Evolutionary conservation across 257 asterid genomes (phyloP), one percentile per base, ranked within the genome.

Genomic region (Solanum chiquidenum): DNA sequence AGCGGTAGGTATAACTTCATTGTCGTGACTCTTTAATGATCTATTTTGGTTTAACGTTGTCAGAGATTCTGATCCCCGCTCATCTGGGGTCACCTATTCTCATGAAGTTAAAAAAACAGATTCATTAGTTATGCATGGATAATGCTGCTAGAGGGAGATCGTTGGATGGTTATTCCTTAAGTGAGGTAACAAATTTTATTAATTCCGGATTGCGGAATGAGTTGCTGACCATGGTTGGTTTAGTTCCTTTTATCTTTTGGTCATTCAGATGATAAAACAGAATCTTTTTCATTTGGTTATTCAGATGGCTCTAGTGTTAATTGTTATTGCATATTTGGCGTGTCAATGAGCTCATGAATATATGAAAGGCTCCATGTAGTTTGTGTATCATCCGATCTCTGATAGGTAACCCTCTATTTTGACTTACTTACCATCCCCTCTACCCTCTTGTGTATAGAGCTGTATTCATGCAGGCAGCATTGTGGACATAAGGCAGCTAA

Each of bases 1-100:
- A 92, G 98, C 95, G 99, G 99, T 95, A 95, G 94, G 92, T 89
- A 91, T 91, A 74, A 75, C 90, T 90, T 85, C 68, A 60, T 87
- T 87, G 90, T 87, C 27, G 89, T 87, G 86, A 88, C 90, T 90
- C 85, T 82, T 84, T 76, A 77, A 77, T 86, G 84, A 60, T 85
- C 86, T 86, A 29, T 83, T 89, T 87, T 86, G 46, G 86, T 62
- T 83, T 55, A 79, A 58, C n/a, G 34, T 69, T 68, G 40, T 31
- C 42, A 49, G 87, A 86, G 38, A 46, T 66, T 84, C 58, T 91
- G 88, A 60, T 84, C 91, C 90, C 87, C 83, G 60, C 84, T 75
- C 68, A 20, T 87, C 84, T 76, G 90, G 90, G 91, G 49, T 87
- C 85, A 18, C 82, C 23, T 79, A 68, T 83, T 85, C 71, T 83